Percentiles rank a stretch among this genome's conserved stretches.
Evolutionary conservation across 768 basidiomycete genomes (phyloP).

Genomic region (Daedaleopsis sinensis): DNA sequence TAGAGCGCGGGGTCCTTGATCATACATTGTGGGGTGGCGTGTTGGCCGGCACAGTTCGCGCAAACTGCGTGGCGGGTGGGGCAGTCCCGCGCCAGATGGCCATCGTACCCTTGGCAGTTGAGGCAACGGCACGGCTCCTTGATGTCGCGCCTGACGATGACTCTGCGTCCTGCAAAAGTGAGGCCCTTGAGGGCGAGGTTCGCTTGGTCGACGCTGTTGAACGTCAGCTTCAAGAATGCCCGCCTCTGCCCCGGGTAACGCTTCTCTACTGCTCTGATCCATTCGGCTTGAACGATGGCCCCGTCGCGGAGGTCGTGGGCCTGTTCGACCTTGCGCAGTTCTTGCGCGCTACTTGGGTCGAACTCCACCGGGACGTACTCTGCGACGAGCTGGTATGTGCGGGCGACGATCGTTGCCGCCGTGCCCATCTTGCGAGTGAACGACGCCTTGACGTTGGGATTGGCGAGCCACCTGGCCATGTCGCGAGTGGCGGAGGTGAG

Average conservation of each 20-base stretch:
- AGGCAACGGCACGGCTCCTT: conserved; percentile 29
- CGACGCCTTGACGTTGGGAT: neutral
- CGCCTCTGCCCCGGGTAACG: conserved; percentile 20
- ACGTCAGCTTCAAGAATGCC: conserved; percentile 28
- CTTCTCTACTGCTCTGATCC: conserved; percentile 27
- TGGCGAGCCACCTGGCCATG: conserved; percentile 1
- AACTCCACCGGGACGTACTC: neutral
- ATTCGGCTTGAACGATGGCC: conserved; percentile 21
- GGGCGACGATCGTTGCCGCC: neutral
- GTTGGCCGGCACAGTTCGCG: conserved; percentile 23
- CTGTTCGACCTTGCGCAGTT: neutral
- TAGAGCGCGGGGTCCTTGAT: neutral
- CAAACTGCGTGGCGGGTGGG: conserved; percentile 11
- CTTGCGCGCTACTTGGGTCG: neutral
- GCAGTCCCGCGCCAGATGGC: conserved; percentile 22
- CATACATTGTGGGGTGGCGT: conserved; percentile 23
- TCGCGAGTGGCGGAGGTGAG: neutral
- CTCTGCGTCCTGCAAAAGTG: conserved; percentile 17
- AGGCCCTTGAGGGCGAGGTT: conserved; percentile 32
- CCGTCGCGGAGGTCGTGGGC: neutral
- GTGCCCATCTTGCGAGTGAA: neutral
- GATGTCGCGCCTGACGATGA: conserved; percentile 17
- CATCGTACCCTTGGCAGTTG: conserved; percentile 27
- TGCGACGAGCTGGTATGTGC: conserved; percentile 1
- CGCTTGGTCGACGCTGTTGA: conserved; percentile 20